Base-by-base conservation (phyloP, 441 rosid species). In the Gossypium aridum region DNA sequence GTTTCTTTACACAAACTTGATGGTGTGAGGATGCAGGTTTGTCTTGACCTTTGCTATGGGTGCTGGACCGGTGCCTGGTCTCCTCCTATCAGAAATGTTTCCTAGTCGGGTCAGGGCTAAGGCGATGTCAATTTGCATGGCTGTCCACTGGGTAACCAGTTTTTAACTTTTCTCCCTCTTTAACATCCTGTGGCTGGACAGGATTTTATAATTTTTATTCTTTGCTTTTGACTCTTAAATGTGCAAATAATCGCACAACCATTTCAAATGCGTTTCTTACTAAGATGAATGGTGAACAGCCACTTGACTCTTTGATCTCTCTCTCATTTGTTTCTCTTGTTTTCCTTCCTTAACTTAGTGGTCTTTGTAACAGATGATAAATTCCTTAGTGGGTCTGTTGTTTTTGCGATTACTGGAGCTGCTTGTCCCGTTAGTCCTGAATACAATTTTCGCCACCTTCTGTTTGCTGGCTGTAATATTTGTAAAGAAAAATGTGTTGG, bases 41-140 rank as follows among this genome's bases (percentile, higher is more conserved):
- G 92, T 88, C 79, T 78, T 86, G 75, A 73, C 90, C 57, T 90
- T 85, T 80, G 81, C 92, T 45, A 79, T 87, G 28, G 92, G 92
- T 75, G 92, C 90, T 56, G 95, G 91, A 79, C 90, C 92, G 22
- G 91, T 90, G 71, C 92, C 91, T 64, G 77, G 88, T 75, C 85
- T 88, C 70, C 90, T 88, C 72, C 81, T 90, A 67, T 87, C 95
- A 53, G 90, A 90, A 83, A 88, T 84, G 83, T 88, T 90, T 78
- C 88, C 92, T n/a, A 80, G 82, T 80, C 86, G 87, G 62, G 85
- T 87, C 69, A 86, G 92, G 66, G 92, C 89, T n/a, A 90, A 86
- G 80, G 88, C 91, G 39, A 85, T 90, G 87, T 88, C 94, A 59
- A 26, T 88, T 76, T 88, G 91, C 79, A 89, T 87, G 87, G 84